Evolutionary conservation across 2,329 filamentous ascomycete species (phyloP), one percentile per base, ranked within the genome.

Genomic region (Trichophyton schoenleinii): DNA sequence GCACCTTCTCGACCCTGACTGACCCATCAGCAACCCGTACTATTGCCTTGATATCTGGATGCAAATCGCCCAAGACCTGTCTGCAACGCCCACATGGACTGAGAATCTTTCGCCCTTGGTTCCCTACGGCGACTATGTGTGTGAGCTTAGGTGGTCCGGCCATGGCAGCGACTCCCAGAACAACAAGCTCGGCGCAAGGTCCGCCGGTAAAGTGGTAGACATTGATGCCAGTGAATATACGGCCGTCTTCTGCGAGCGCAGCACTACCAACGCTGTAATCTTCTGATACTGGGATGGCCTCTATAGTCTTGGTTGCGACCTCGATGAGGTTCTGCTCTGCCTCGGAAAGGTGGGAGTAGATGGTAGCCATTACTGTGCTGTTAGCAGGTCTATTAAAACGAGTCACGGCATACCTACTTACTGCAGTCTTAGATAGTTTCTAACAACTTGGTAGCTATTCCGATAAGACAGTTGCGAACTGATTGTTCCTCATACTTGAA

Each of bases 141-240:
- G 65, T 69, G 20, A 70, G 60, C 31, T 62, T 59, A 25, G 58
- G 42, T 3, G 60, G 63, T 7, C 65, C 68, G 1, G 67, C 68
- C 1, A 64, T 65, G 0, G 69, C 69, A 1, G 68, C 69, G 18
- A 63, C 63, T 5, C 69, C 69, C 22, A 71, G 61, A 9, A 67
- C 67, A 18, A 70, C 69, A 9, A 70, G 65, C 48, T 70, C 68
- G 8, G 69, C 69, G 61, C 69, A 71, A 20, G 69, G 69, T 1
- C 69, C 68, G n/a, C 69, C 68, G 0, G 66, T 70, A 64, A 68
- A 68, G 58, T 69, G 68, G 52, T 67, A 68, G 48, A 68, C 68
- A 34, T 70, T 69, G 55, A 68, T 67, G 13, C 67, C 68, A 1
- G 66, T 67, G 63, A 67, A 69, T 49, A 68, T 61, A 9, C 65